Evolutionary conservation across 2,329 filamentous ascomycete genomes (phyloP).

Genomic region (Colletotrichum caudatum): DNA sequence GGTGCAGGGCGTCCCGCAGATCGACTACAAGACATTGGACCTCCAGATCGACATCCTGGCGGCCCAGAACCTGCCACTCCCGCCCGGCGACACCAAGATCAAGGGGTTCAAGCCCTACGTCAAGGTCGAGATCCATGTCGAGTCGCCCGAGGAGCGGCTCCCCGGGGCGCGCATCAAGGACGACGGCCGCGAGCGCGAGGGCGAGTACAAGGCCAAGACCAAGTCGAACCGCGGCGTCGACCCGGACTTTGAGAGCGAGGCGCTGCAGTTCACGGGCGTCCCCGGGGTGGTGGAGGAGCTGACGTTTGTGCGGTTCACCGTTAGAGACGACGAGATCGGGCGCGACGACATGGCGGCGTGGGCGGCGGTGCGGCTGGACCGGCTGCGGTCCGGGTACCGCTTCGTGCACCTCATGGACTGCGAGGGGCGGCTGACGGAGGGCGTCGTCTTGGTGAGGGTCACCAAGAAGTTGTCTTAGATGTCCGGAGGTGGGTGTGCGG

Average conservation of each 20-base stretch:
- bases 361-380: constrained; percentile 88
- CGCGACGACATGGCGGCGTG: constrained; percentile 85
- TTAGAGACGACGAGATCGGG: constrained; percentile 87
- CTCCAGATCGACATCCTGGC: constrained; percentile 81
- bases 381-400: constrained; percentile 79
- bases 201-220: constrained; percentile 70
- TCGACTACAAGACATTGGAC: constrained; percentile 70
- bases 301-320: constrained; percentile 83
- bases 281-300: constrained; percentile 74
- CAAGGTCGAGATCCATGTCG: constrained; percentile 86
- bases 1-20: constrained; percentile 43
- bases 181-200: constrained; percentile 54
- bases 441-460: constrained; percentile 80
- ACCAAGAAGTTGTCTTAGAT: constrained; percentile 64
- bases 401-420: constrained; percentile 81
- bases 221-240: constrained; percentile 68
- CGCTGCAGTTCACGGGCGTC: constrained; percentile 67
- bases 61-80: constrained; percentile 80
- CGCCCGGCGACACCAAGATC: constrained; percentile 60
- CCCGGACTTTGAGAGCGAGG: constrained; percentile 72
- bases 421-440: constrained; percentile 73
- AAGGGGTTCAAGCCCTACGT: constrained; percentile 81
- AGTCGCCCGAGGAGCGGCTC: constrained; percentile 65
- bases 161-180: constrained; percentile 54
- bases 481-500: background rate